Evolutionary conservation across 495 filamentous ascomycete genomes (phyloP), one percentile per base, ranked within the genome.

Genomic region (Rostrohypoxylon terebratum): DNA sequence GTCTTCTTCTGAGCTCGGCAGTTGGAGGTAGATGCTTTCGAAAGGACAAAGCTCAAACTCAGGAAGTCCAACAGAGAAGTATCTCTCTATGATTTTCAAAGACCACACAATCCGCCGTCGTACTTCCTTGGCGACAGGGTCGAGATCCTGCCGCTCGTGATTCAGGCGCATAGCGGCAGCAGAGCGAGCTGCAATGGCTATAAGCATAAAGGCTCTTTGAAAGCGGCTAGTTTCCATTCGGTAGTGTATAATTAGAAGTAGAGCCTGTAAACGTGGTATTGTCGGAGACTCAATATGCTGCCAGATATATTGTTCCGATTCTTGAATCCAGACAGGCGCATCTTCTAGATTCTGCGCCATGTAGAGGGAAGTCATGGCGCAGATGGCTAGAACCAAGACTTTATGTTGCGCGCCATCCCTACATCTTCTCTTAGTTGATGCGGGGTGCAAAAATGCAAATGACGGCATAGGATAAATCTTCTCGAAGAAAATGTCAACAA

Each of bases 11-110:
- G 44, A 40, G 51, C 45, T 54, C 13, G 69, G 69, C 4, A 72
- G 44, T 51, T 67, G 63, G 6, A 72, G 53, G 47, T 72, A 72
- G 9, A 72, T 72, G 42, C 61, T 59, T 20, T 72, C 69, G 18
- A 72, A 72, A 2, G 69, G 69, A 23, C 69, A 72, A 21, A 72
- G 69, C 28, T 72, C 69, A 21, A 72, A 72, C 42, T 72, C 69
- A 1, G 69, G 63, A 6, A 72, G 63, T 21, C 69, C 69, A 31
- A 72, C 65, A 16, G 62, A 66, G 55, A 72, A 72, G 21, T 67
- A 72, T 36, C 69, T 59, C 23, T 72, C 69, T 4, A 58, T 54
- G 6, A 72, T 66, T 59, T 72, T 72, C 2, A 72, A 59, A 16
- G 53, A 60, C 69, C 69, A 72, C 14, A 66, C 65, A 33, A 68